Base-by-base conservation (phyloP, 129 eudicot genomes). In the Flaveria bidentis region DNA sequence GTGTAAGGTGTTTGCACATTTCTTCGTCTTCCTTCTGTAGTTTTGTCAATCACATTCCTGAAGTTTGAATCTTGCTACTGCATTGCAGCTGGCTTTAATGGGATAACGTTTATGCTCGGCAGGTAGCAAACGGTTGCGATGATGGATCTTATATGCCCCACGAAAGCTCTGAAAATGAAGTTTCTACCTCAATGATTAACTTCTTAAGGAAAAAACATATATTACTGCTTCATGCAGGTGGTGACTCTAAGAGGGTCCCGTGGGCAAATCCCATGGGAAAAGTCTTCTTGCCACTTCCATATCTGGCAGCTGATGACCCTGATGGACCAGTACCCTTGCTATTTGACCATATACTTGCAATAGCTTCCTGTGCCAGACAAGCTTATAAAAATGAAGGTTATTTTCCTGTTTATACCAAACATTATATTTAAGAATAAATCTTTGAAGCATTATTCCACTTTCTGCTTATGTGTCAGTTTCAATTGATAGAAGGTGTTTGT, bases 201-300 rank as follows among this genome's bases (percentile, higher is more conserved):
- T 76, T 91, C 61, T 74, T 95, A 73, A 85, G 81, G 14, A 85
- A 82, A 56, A 88, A 87, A 77, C 97, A 91, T 78, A 85, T 95
- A 78, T 75, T 95, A 51, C 86, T 95, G 75, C 92, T 95, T 71
- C 99, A 95, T 77, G 99, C 99, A 36, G 99, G 99, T 50, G 99
- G 99, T 73, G 99, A 95, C 86, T 95, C 99, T 11, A 95, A 95
- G 79, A 73, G 97, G 85, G 97, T 95, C 63, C 99, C 99, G 13
- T 91, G 99, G 99, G 99, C 99, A 68, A 95, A 95, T 81, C 99
- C 99, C 4, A 95, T 95, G 97, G 99, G 99, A 36, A 95, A 95
- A 87, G 96, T 91, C 36, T 95, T 95, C 88, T 79, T 95, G 73
- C 99, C 99, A 28, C 96, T 95, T 73, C 99, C 99, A 33, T 91